Evolutionary conservation across 768 basidiomycete species (phyloP).

Genomic region (Mycena chlorophos): DNA sequence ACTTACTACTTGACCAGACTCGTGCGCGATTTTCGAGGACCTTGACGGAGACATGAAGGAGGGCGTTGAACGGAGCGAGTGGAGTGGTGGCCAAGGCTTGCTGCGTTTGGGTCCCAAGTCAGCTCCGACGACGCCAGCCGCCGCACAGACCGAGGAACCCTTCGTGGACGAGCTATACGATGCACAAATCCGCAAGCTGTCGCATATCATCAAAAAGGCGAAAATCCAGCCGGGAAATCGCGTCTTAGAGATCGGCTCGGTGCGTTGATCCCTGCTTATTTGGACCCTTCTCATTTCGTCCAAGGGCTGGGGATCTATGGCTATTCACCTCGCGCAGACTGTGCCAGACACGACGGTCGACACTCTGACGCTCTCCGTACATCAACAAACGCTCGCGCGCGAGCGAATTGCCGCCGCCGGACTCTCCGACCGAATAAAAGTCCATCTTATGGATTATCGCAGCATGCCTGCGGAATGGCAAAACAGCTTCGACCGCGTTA

Average conservation of each 20-base stretch:
- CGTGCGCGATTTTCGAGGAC: conserved; percentile 67
- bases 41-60: conserved; percentile 57
- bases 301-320: conserved; percentile 70
- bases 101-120: conserved; percentile 25
- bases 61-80: conserved; percentile 27
- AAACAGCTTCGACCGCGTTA: conserved; percentile 63
- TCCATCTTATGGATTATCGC: conserved; percentile 78
- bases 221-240: conserved; percentile 57
- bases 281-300: not conserved
- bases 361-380: conserved; percentile 69
- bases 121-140: conserved; percentile 3
- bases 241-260: conserved; percentile 71
- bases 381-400: conserved; percentile 61
- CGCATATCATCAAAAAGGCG: conserved; percentile 64
- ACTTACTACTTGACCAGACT: conserved; percentile 34
- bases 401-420: conserved; percentile 56
- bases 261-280: not conserved
- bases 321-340: conserved; percentile 58
- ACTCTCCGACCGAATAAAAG: conserved; percentile 50
- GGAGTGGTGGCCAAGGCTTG: conserved; percentile 40
- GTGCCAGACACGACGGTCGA: conserved; percentile 61
- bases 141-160: conserved; percentile 19
- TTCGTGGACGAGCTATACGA: conserved; percentile 36
- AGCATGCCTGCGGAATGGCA: conserved; percentile 64
- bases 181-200: conserved; percentile 63